phyloP scores from a whole-genome alignment of 768 basidiomycete genomes.

The Tephrocybe sp. region DNA sequence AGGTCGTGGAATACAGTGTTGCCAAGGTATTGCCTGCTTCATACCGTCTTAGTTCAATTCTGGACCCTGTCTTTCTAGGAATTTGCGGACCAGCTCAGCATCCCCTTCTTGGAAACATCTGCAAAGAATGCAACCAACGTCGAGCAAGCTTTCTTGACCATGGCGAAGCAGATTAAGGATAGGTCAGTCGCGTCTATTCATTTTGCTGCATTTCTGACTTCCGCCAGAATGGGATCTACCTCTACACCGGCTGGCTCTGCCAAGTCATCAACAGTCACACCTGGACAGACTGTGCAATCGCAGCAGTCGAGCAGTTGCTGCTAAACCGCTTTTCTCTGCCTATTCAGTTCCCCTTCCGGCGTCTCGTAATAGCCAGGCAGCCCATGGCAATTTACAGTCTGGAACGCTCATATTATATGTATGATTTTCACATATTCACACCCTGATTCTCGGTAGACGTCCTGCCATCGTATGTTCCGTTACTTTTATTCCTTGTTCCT shows the following conservation, averaged over 20 bases:
- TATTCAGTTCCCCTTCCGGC: background rate
- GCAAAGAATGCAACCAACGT: conserved; percentile 99
- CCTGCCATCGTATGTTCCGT: conserved; percentile 15
- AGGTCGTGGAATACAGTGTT: conserved; percentile 86
- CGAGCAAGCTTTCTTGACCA: conserved; percentile 98
- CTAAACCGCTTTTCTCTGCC: conserved; percentile 36
- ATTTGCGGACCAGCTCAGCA: conserved; percentile 90
- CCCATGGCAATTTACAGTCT: conserved; percentile 14
- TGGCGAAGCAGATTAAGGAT: conserved; percentile 96
- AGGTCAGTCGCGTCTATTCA: conserved; percentile 43
- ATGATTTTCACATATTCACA: conserved; percentile 34
- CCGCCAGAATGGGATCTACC: conserved; percentile 79
- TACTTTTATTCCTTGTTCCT: conserved; percentile 11
- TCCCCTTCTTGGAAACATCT: conserved; percentile 98
- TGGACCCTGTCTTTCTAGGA: conserved; percentile 46
- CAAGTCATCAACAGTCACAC: conserved; percentile 82
- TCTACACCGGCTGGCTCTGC: conserved; percentile 70
- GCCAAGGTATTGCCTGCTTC: conserved; percentile 58
- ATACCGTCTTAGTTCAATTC: background rate
- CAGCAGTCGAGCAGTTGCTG: conserved; percentile 76
- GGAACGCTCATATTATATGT: conserved; percentile 27
- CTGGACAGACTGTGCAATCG: conserved; percentile 80
- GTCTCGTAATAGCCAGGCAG: conserved; percentile 15
- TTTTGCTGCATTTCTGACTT: background rate
- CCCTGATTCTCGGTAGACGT: conserved; percentile 31